A percentile compares a stretch with the other conserved stretches of the same genome.
Evolutionary conservation across 371 early-diverging fungal species (phyloP).

Genomic region (Apophysomyces trapeziformis): DNA sequence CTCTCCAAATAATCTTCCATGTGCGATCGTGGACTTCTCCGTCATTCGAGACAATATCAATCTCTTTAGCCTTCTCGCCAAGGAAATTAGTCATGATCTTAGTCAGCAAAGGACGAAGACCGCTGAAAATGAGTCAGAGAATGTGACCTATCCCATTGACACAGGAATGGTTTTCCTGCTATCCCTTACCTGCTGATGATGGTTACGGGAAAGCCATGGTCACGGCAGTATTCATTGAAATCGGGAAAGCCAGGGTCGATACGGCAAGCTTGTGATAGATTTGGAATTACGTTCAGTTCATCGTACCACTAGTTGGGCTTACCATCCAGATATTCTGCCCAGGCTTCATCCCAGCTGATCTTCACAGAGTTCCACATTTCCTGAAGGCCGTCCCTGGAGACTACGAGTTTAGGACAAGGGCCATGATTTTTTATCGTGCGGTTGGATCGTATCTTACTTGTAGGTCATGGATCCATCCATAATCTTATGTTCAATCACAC

Average conservation of each 20-base stretch:
- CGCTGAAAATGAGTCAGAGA: constrained; percentile 31
- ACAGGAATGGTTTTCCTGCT: not conserved
- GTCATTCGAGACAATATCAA: constrained; percentile 54
- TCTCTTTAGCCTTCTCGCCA: constrained; percentile 46
- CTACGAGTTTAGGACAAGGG: not conserved
- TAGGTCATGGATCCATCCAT: constrained; percentile 46
- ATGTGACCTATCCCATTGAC: not conserved
- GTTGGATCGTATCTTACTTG: constrained; percentile 23
- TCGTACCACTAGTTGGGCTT: not conserved
- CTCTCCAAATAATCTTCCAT: constrained; percentile 65
- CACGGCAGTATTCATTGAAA: constrained; percentile 53
- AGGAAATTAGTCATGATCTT: constrained; percentile 53
- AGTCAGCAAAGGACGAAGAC: constrained; percentile 47
- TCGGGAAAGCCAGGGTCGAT: constrained; percentile 59
- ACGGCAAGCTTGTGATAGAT: constrained; percentile 28
- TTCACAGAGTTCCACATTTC: constrained; percentile 68
- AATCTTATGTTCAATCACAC: constrained; percentile 43
- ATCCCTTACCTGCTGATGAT: constrained; percentile 56
- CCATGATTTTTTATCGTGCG: not conserved
- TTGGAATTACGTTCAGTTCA: not conserved
- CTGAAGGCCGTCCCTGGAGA: constrained; percentile 41
- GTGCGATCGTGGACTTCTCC: constrained; percentile 39
- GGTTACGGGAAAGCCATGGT: constrained; percentile 51
- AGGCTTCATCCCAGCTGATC: constrained; percentile 63
- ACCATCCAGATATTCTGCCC: constrained; percentile 56